Evolutionary conservation across 1,284 basidiomycete genomes (phyloP), one percentile per base, ranked within the genome.

Genomic region (Naganishia liquefaciens): DNA sequence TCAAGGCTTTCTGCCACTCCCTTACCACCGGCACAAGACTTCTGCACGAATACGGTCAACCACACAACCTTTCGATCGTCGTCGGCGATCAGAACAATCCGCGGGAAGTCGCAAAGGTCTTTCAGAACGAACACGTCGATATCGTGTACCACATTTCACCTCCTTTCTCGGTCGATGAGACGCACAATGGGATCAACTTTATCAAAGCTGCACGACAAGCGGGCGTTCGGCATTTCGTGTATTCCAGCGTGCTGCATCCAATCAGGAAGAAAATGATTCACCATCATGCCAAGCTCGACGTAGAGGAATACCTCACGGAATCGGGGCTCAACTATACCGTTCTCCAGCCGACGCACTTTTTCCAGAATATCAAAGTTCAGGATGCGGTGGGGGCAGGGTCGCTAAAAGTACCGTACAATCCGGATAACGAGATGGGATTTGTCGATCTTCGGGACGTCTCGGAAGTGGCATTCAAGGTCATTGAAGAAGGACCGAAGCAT

Each of bases 1-100:
- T 60, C 57, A 60, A 60, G 47, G 57, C 57, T 17, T 60, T 60
- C 46, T 60, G 57, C 25, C 57, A 60, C 40, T 60, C 57, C 21
- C 46, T 60, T 17, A 60, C 57, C 5, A 50, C 57, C 5, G 57
- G 57, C 3, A 60, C 57, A 10, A 49, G 49, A 11, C 57, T 60
- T 23, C 37, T 60, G 30, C 57, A 60, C 46, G 46, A 60, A 25
- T 60, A 60, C 17, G 57, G 57, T 7, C 57, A 60, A 11, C 57
- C 57, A 10, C 57, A 60, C 15, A 60, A 60, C 57, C 37, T 60
- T 3, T 60, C 57, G 7, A 60, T 60, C 47, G 57, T 60, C 23
- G 57, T 60, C 10, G 57, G 57, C 4, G 57, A 60, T 23, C 57
- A 60, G 46, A 60, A 60, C 46, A 60, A 60, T 25, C 57, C 57